Evolutionary conservation across 805 yeast genomes (phyloP).

Genomic region (Metschnikowia noctiluminum): DNA sequence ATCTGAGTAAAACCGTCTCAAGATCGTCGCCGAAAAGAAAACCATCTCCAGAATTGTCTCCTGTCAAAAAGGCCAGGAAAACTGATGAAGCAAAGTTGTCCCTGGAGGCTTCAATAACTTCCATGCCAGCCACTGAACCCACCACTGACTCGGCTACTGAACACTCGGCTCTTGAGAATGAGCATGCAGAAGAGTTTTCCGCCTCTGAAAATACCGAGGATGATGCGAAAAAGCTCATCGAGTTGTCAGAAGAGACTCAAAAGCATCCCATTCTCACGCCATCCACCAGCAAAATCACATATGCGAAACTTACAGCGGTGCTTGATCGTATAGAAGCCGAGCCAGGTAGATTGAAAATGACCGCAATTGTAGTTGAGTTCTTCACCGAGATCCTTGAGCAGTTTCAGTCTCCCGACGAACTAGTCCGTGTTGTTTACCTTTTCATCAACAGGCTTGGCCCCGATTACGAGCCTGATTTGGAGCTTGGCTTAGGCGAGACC

Average conservation of each 20-base stretch:
- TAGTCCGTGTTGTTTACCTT: conserved; percentile 74
- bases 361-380: conserved; percentile 70
- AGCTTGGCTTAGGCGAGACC: conserved; percentile 91
- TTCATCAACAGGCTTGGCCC: conserved; percentile 91
- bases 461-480: conserved; percentile 87
- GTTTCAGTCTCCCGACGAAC: conserved; percentile 33
- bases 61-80: neutral
- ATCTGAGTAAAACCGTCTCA: conserved; percentile 3
- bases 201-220: neutral
- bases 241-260: conserved; percentile 11
- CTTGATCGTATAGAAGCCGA: conserved; percentile 79
- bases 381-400: conserved; percentile 59
- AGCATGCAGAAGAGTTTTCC: neutral
- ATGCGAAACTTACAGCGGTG: conserved; percentile 50
- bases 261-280: conserved; percentile 10
- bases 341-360: conserved; percentile 78
- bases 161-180: neutral
- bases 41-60: conserved; percentile 3
- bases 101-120: no score
- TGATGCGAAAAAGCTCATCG: conserved; percentile 13
- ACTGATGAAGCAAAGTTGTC: neutral
- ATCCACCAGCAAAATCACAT: conserved; percentile 23
- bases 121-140: no score
- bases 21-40: conserved; percentile 2
- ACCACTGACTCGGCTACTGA: no score